A percentile compares a stretch with the other conserved stretches of the same genome.
These are phyloP conservation scores for Gracilaria gracilis DNA, from an alignment of 23 red algal species.

Conservation along the genomic window DNA sequence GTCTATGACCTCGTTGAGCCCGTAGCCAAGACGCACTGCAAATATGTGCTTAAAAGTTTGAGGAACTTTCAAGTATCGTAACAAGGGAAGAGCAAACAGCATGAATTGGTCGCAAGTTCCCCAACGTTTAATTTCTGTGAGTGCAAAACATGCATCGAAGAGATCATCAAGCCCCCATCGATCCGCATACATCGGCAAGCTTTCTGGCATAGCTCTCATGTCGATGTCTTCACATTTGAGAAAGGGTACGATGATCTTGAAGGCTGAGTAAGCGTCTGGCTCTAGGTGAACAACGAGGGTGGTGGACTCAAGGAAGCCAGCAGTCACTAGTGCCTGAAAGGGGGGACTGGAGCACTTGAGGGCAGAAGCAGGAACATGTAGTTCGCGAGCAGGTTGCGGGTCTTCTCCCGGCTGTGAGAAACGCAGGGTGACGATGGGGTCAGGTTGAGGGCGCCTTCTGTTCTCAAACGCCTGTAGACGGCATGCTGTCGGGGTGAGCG, in stretches of 20 bases:
- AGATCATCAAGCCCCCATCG: constrained; percentile 25
- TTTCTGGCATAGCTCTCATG: constrained; percentile 6
- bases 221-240: constrained; percentile 19
- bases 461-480: constrained; percentile 1
- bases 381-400: background rate
- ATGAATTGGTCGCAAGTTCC: background rate
- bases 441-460: background rate
- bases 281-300: constrained; percentile 28
- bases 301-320: constrained; percentile 27
- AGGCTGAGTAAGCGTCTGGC: background rate
- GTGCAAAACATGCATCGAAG: constrained; percentile 29
- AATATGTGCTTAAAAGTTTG: constrained; percentile 25
- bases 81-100: constrained; percentile 11
- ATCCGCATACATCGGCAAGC: constrained; percentile 10
- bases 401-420: background rate
- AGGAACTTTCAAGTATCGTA: constrained; percentile 7
- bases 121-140: background rate
- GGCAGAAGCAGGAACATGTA: background rate
- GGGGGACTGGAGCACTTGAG: background rate
- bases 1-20: background rate
- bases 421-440: constrained; percentile 13
- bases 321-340: constrained; percentile 4
- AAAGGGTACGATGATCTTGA: constrained; percentile 1
- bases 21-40: background rate
- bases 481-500: constrained; percentile 20